phyloP scores from a whole-genome alignment of 345 rosid species.

The Arabis hirsuta region DNA sequence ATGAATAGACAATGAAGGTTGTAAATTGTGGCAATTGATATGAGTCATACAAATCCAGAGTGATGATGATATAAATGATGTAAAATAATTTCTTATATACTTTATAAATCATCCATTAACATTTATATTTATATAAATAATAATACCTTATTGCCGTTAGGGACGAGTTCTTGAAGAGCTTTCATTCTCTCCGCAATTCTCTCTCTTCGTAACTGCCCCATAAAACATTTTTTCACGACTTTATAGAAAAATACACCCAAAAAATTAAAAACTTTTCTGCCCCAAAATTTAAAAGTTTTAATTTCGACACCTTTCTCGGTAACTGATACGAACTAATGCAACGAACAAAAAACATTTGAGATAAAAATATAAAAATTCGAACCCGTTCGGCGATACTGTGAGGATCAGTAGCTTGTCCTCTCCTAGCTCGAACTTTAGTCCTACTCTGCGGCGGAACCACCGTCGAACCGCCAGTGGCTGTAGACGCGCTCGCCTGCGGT shows the following conservation, averaged over 20 bases:
- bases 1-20: background rate
- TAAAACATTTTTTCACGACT: slow-evolving; percentile 7
- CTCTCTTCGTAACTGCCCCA: slow-evolving; percentile 87
- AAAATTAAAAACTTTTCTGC: background rate
- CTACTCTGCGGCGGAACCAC: slow-evolving; percentile 60
- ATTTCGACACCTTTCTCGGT: slow-evolving; percentile 33
- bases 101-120: background rate
- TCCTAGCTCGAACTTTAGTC: slow-evolving; percentile 84
- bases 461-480: slow-evolving; percentile 39
- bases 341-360: background rate
- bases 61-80: background rate
- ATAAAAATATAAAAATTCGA: background rate
- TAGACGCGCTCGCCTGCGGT: slow-evolving; percentile 52
- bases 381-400: slow-evolving; percentile 98
- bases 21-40: background rate
- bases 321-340: slow-evolving; percentile 37
- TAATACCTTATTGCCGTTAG: slow-evolving; percentile 92
- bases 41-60: background rate
- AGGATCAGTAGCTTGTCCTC: slow-evolving; percentile 99
- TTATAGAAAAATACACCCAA: slow-evolving; percentile 3
- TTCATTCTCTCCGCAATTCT: slow-evolving; percentile 99
- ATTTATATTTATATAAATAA: background rate
- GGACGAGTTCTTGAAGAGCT: slow-evolving; percentile 94
- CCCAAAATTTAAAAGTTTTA: background rate
- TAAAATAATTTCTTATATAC: background rate